Base-by-base conservation (phyloP, 129 eudicot species). In the Tagetes patula region DNA sequence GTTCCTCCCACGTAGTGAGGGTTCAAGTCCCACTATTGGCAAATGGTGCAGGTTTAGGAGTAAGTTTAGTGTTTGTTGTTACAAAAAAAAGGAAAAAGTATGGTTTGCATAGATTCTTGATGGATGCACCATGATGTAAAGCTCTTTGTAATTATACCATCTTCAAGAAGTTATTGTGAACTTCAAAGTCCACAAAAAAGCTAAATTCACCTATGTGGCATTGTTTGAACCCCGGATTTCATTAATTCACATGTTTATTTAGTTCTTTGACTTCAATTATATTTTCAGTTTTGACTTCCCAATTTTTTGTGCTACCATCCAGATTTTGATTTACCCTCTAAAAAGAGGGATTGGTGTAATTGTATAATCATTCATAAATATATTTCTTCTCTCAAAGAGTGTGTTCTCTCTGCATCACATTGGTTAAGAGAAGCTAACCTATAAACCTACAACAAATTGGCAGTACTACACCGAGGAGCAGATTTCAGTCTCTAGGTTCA, bases 131-230 rank as follows among this genome's bases (percentile, higher is more conserved):
- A 47, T n/a, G 46, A 37, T 11, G 34, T 58, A 14, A 45, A 62
- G 37, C 10, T 48, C 69, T 49, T 74, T 6, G 11, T 62, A 11
- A 10, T 37, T 61, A 64, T 20, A 63, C 48, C 61, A 49, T 49
- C 32, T 64, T 48, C 47, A 31, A 74, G 41, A 66, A 75, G 30
- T 13, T 65, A 53, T 53, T 14, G 52, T 37, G 20, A 33, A 65
- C 65, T 39, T 65, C 72, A 50, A 1, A 3, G 10, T 11, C 65
- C 72, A 9, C 70, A 20, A 20, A 74, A 39, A 64, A 34, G 8
- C 78, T 73, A 72, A 27, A 48, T 60, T 73, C 61, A 73, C 61
- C 61, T 48, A 62, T 74, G 61, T 62, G 50, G 50, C 50, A 46
- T 46, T 46, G 50, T 46, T 1, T 52, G 59, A 14, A 14, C 14